Evolutionary conservation across 169 alveolate species (phyloP).

Genomic region (Eimeria necatrix): DNA sequence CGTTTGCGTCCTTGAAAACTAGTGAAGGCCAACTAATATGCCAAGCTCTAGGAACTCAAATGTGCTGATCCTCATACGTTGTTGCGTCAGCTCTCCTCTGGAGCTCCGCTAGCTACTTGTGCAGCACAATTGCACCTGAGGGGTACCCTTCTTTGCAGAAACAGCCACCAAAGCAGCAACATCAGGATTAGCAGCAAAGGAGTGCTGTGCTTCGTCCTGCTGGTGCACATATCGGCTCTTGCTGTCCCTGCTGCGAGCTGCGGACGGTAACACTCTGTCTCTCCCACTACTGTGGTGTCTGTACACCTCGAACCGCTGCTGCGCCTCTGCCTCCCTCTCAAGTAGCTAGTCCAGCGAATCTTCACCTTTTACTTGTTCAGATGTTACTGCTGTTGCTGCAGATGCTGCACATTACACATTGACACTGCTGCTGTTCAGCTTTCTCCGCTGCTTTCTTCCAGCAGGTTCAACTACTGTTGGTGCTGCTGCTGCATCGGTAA

Average conservation of each 20-base stretch:
- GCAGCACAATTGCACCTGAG: background rate
- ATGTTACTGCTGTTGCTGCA: background rate
- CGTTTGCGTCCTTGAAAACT: no score
- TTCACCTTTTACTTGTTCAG: background rate
- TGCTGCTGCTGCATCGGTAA: no score
- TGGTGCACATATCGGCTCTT: background rate
- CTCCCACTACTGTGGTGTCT: background rate
- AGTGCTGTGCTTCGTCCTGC: background rate
- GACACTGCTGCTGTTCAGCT: background rate
- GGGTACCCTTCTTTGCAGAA: background rate
- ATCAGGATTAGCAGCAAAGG: background rate
- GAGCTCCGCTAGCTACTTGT: background rate
- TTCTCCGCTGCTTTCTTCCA: no score
- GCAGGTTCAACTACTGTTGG: background rate
- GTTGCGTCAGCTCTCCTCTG: background rate
- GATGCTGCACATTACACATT: background rate
- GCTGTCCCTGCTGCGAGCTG: background rate
- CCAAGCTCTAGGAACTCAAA: no score
- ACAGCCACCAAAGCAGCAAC: background rate
- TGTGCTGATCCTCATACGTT: background rate
- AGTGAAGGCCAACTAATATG: no score
- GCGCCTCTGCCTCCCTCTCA: background rate
- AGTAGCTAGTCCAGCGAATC: background rate
- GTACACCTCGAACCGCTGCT: slow-evolving; percentile 10
- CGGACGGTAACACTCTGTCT: background rate